phyloP scores from a whole-genome alignment of 768 basidiomycete genomes.

The Rubroboletus pulcherrimus region DNA sequence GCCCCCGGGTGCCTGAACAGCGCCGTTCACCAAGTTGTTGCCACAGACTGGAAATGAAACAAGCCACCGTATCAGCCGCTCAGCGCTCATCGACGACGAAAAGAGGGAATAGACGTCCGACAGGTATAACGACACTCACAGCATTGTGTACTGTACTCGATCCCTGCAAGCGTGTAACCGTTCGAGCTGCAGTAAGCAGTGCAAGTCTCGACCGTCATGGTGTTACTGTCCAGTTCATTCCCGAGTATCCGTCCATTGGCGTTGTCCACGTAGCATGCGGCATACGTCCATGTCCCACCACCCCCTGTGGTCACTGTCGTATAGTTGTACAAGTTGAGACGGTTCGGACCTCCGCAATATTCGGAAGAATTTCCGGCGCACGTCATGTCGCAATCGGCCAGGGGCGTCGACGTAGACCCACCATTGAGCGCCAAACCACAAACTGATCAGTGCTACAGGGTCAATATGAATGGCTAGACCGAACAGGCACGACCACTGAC shows the following conservation, averaged over 20 bases:
- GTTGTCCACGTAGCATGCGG: conserved; percentile 71
- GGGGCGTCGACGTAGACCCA: conserved; percentile 35
- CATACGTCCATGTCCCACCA: conserved; percentile 49
- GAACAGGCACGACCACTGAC: conserved; percentile 29
- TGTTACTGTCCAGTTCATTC: conserved; percentile 35
- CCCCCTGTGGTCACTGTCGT: neutral
- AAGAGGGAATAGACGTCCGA: neutral
- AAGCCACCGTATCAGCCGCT: neutral
- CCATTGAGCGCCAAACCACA: conserved; percentile 15
- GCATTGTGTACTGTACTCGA: conserved; percentile 57
- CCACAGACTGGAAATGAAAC: conserved; percentile 56
- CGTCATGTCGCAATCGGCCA: conserved; percentile 49
- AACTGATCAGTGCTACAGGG: conserved; percentile 37
- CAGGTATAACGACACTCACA: conserved; percentile 35
- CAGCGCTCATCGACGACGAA: neutral
- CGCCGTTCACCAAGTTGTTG: conserved; percentile 58
- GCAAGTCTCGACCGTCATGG: conserved; percentile 61
- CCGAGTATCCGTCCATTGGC: conserved; percentile 58
- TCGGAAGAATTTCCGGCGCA: conserved; percentile 37
- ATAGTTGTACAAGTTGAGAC: conserved; percentile 26
- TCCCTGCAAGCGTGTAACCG: conserved; percentile 64
- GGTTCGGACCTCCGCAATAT: conserved; percentile 70
- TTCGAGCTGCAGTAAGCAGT: conserved; percentile 49
- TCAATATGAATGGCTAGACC: conserved; percentile 35
- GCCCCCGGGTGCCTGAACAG: conserved; percentile 42